Evolutionary conservation across 1,139 yeast genomes (phyloP), one percentile per base, ranked within the genome.

Genomic region (Sugiyamaella xylanicola): DNA sequence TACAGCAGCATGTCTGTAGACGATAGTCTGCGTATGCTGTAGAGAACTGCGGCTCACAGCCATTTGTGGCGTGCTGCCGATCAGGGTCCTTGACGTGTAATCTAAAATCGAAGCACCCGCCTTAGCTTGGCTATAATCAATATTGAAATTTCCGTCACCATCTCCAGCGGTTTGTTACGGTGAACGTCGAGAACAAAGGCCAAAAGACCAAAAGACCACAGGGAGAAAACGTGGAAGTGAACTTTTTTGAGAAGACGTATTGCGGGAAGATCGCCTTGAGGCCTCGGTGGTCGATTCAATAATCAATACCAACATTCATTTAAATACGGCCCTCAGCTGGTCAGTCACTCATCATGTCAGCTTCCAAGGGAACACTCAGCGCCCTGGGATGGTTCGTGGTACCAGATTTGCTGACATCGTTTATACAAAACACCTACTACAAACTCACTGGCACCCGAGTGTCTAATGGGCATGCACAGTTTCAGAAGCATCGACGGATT

Each of bases 381-480:
- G 49, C 56, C 44, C 17, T 60, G 5, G 66, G 68, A n/a, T 65
- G 69, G 69, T 64, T 59, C 42, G 48, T 63, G 35, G 40, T 65
- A 3, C 69, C 69, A 8, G 35, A 44, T 2, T 27, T 59, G 17
- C 59, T 56, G 13, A 59, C 68, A 5, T 32, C 51, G 8, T 36
- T 54, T 5, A 43, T 59, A 17, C 65, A 63, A 29, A 50, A 45
- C 2, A 21, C 56, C 2, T 58, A 56, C 49, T 64, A 65, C 53
- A 53, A 48, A 27, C 20, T 54, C 32, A 54, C 59, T 7, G 48
- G 55, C 16, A 32, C 17, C 20, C 46, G 43, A 32, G 16, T 35
- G 46, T n/a, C 22, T 19, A n/a, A 35, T 21, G 51, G 51, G 19
- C 37, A 42, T 53, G 17, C 43, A 2, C 39, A 25, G 37, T 53